Evolutionary conservation across 2,329 filamentous ascomycete genomes (phyloP), one percentile per base, ranked within the genome.

Genomic region (Fusarium acutatum): DNA sequence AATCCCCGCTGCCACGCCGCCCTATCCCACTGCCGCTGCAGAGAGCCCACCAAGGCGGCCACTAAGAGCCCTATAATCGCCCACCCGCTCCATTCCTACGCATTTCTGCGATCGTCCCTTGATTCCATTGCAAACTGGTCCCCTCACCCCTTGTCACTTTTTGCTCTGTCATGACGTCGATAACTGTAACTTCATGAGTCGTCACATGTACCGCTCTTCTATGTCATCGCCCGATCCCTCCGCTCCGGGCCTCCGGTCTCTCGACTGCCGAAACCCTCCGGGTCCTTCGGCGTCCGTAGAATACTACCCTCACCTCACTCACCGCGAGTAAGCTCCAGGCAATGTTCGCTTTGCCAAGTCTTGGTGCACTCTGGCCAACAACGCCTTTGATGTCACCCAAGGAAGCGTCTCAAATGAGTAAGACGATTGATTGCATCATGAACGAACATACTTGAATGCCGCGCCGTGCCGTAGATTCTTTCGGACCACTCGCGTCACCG

Each of bases 1-100:
- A 43, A 52, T 57, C 67, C 58, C 63, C 71, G 47, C 67, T 67
- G 53, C 50, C 63, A 70, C 65, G 60, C 59, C 46, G 50, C 57
- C 41, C 44, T 57, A 61, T 73, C 32, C 61, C 60, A 57, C 60
- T 69, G 60, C 60, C 64, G 43, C 28, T 37, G 28, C 64, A 67
- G 32, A 59, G 49, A 68, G 56, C 58, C 71, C 67, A 66, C 67
- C 64, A 64, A 44, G 58, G 66, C 72, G 69, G 68, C 72, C 72
- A 74, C 72, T 74, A 74, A 66, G 64, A 75, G 72, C 69, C 72
- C 72, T 75, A 73, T 57, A 73, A 65, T 70, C 54, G 44, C 60
- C 72, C 72, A 74, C 64, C 64, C 71, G 71, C 68, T 74, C 72
- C 72, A 73, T 75, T 70, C 60, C 67, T 68, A 40, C 62, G 44